Percentiles rank a stretch among this genome's conserved stretches.
Conservation (phyloP, 768 basidiomycete species). For the Boletus rufocinnamomeus region DNA sequence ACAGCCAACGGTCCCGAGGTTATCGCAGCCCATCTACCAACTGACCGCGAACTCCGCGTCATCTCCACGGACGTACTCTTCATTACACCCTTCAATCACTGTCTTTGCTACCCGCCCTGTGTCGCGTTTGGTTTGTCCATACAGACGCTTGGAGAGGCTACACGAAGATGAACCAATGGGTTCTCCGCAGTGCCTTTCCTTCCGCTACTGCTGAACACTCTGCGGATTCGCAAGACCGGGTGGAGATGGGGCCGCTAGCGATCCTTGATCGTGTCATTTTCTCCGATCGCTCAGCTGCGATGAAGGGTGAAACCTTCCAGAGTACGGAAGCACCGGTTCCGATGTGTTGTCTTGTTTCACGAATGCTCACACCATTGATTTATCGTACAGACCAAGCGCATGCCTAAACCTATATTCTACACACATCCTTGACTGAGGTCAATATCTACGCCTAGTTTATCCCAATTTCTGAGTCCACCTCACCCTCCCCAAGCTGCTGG, state of each 20-base stretch:
- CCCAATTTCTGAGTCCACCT: too few relatives aligned
- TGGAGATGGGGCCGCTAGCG: slow-evolving; percentile 64
- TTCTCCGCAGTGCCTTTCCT: slow-evolving; percentile 79
- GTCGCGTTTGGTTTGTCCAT: slow-evolving; percentile 76
- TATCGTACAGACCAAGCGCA: too few relatives aligned
- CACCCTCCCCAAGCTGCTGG: too few relatives aligned
- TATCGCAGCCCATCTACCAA: slow-evolving; percentile 63
- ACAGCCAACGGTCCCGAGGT: slow-evolving; percentile 61
- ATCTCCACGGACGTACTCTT: slow-evolving; percentile 81
- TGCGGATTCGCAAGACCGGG: slow-evolving; percentile 83
- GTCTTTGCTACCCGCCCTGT: slow-evolving; percentile 70
- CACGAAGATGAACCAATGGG: slow-evolving; percentile 87
- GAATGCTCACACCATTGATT: too few relatives aligned
- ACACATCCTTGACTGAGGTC: too few relatives aligned
- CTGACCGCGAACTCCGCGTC: slow-evolving; percentile 76
- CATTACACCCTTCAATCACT: slow-evolving; percentile 72
- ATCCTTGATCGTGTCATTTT: slow-evolving; percentile 86
- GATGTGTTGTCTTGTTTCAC: too few relatives aligned
- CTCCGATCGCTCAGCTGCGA: slow-evolving; percentile 84
- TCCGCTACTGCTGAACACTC: slow-evolving; percentile 77
- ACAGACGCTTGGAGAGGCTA: slow-evolving; percentile 89
- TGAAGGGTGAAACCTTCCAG: slow-evolving; percentile 64
- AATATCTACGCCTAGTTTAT: too few relatives aligned
- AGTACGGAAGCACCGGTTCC: slow-evolving; percentile 74
- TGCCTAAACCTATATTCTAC: too few relatives aligned